Evolutionary conservation across 352 stramenopile genomes (phyloP).

Genomic region (Peronosclerospora sorghi): DNA sequence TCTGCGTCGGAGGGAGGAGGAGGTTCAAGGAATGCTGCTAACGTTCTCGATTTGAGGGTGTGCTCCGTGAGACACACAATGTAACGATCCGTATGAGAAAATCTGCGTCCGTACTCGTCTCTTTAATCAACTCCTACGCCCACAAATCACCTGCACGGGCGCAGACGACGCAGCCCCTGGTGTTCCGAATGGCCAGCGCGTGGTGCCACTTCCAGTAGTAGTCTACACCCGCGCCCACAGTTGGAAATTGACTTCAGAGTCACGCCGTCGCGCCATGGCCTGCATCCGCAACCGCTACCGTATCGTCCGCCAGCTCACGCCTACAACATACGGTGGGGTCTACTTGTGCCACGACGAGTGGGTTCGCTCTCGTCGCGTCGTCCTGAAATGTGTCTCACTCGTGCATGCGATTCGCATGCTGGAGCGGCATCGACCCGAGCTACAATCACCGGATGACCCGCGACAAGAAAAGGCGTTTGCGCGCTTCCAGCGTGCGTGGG

Average conservation of each 20-base stretch:
- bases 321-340: conserved; percentile 42
- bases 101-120: not conserved
- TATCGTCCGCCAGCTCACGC: conserved; percentile 20
- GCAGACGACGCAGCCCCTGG: not conserved
- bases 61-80: not conserved
- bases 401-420: conserved; percentile 23
- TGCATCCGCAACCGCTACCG: conserved; percentile 23
- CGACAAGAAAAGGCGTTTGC: conserved; percentile 32
- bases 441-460: conserved; percentile 27
- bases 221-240: not conserved
- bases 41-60: no score
- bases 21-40: no score
- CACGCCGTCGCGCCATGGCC: conserved; percentile 3
- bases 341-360: conserved; percentile 34
- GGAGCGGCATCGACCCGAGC: conserved; percentile 5
- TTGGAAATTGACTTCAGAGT: not conserved
- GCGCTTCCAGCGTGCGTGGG: conserved; percentile 15
- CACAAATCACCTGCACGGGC: not conserved
- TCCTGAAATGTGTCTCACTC: conserved; percentile 41
- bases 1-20: no score
- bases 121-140: not conserved
- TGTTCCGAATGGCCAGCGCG: no score
- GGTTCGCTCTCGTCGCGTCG: conserved; percentile 12
- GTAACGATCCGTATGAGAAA: not conserved
- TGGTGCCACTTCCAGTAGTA: not conserved